Conservation (phyloP, 495 filamentous ascomycete genomes). For the Pseudoneurospora amorphoporcata region DNA sequence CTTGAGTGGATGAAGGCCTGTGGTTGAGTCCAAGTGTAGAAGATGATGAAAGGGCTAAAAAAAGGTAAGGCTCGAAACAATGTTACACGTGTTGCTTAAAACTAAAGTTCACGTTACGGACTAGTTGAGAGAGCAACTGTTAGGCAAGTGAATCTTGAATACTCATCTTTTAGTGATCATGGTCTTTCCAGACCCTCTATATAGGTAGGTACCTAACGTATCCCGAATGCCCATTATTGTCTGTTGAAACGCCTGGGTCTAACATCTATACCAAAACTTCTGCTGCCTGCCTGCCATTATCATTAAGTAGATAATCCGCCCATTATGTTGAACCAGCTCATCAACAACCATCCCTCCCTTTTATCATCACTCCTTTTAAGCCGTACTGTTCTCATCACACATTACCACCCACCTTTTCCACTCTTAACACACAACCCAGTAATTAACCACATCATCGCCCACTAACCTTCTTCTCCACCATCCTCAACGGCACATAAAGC, state of each 20-base stretch:
- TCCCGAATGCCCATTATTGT: background rate
- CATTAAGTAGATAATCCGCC: background rate
- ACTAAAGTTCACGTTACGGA: background rate
- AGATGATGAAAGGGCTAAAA: background rate
- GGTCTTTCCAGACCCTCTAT: background rate
- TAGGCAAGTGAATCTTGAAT: background rate
- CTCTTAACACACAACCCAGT: background rate
- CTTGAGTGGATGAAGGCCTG: background rate
- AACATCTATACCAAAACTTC: background rate
- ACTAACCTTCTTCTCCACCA: constrained; percentile 25
- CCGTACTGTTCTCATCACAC: background rate
- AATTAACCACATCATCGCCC: constrained; percentile 6
- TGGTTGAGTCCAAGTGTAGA: background rate
- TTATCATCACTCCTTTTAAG: background rate
- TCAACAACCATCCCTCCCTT: background rate
- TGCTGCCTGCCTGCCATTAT: background rate
- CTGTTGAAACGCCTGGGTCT: background rate
- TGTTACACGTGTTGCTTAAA: background rate
- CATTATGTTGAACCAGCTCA: background rate
- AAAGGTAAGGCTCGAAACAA: too few species aligned
- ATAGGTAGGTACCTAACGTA: background rate
- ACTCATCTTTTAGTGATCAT: background rate
- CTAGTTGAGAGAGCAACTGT: background rate
- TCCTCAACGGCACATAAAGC: constrained; percentile 37
- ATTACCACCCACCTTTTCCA: background rate